Percentiles rank a stretch among this genome's conserved stretches.
These are phyloP conservation scores for Tricholoma matsutake DNA, from an alignment of 768 basidiomycete species.

Conservation along the genomic window DNA sequence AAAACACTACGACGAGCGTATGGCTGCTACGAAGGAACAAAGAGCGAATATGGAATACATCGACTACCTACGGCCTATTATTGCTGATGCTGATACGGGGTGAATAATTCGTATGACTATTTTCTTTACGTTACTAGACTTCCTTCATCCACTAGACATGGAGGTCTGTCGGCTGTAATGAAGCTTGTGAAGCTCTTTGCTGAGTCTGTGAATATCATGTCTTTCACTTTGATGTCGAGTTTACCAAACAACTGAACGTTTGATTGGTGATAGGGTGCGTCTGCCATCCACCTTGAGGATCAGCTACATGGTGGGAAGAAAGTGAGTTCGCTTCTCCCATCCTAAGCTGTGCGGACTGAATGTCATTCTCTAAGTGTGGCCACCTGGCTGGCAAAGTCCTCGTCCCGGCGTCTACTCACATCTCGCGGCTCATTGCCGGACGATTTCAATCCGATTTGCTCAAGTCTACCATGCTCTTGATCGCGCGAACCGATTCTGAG, in stretches of 20 bases:
- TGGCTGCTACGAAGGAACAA: slow-evolving; percentile 59
- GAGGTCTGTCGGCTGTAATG: slow-evolving; percentile 91
- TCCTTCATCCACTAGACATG: slow-evolving; percentile 56
- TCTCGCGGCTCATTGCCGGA: slow-evolving; percentile 79
- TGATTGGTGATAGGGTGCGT: slow-evolving; percentile 55
- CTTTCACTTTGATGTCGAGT: not conserved
- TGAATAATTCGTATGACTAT: slow-evolving; percentile 28
- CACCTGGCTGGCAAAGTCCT: slow-evolving; percentile 91
- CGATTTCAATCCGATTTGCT: slow-evolving; percentile 91
- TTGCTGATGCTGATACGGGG: slow-evolving; percentile 96
- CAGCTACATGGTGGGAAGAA: slow-evolving; percentile 95
- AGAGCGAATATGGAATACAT: slow-evolving; percentile 72
- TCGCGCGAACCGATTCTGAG: slow-evolving; percentile 92
- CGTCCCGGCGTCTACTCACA: slow-evolving; percentile 85
- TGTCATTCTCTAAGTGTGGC: slow-evolving; percentile 53
- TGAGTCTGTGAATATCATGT: slow-evolving; percentile 60
- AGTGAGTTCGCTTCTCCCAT: slow-evolving; percentile 28
- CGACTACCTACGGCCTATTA: slow-evolving; percentile 89
- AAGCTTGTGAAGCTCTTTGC: slow-evolving; percentile 92
- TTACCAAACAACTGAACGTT: slow-evolving; percentile 1
- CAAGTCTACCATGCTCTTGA: slow-evolving; percentile 82
- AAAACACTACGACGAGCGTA: slow-evolving; percentile 88
- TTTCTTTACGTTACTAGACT: not conserved
- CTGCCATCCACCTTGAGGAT: slow-evolving; percentile 91
- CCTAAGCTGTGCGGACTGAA: slow-evolving; percentile 6